Base-by-base conservation (phyloP, 371 early-diverging fungal species). In the Massospora cicadina region DNA sequence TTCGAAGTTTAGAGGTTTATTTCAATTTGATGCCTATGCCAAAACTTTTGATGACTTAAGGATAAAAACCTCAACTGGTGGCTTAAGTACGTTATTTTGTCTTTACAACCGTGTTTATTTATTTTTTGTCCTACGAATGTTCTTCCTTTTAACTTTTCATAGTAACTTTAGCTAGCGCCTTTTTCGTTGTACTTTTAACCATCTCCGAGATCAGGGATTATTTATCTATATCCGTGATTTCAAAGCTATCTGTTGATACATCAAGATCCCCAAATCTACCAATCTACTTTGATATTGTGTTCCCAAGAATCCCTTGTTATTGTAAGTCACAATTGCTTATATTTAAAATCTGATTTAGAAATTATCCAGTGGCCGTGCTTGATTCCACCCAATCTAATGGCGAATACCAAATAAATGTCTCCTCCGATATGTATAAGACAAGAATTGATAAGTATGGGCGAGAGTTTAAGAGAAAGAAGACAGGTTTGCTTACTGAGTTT, bases 31-130 rank as follows among this genome's bases (percentile, higher is more conserved):
- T 70, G 92, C 90, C 12, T 97, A 93, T 69, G 96, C 96, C 23
- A 96, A 96, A 70, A 92, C 96, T 1, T 76, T 93, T 28, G 98
- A 97, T 66, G 95, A 97, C 72, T 93, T 96, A 73, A 82, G 89
- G 60, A 79, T 91, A 33, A 88, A 89, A 73, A 95, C 96, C 13
- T 76, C 78, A 25, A 75, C 89, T 0, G 96, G 95, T 60, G 95
- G 90, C 17, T 65, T 75, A 55, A 85, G 90, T 90, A 82, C 54
- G 67, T 55, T 61, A 23, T 54, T 28, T 65, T 21, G 3, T n/a
- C n/a, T n/a, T n/a, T 58, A 58, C 28, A 58, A 58, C 29, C 24
- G 0, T 58, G 21, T 58, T 27, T 33, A 31, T 43, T 5, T 1
- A 32, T 65, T 30, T 23, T 30, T 30, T 29, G 26, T 55, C 28